Conservation (phyloP, 805 yeast genomes). For the Metschnikowia noctiluminum region DNA sequence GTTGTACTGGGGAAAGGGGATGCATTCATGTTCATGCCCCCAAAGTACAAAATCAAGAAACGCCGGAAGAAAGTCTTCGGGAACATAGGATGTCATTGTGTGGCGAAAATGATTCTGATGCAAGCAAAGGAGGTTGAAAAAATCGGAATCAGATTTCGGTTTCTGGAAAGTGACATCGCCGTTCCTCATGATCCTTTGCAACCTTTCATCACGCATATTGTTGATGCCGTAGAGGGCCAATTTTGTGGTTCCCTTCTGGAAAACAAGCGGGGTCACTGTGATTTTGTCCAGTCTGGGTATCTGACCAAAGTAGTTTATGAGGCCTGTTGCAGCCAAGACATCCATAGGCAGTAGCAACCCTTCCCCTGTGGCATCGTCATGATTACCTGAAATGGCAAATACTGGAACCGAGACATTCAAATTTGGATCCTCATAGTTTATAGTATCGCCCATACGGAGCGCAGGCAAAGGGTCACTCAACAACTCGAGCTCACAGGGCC, state of each 20-base stretch:
- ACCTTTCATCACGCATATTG: constrained; percentile 83
- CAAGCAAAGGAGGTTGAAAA: constrained; percentile 83
- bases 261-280: constrained; percentile 67
- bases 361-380: constrained; percentile 93
- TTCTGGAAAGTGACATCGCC: constrained; percentile 75
- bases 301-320: constrained; percentile 87
- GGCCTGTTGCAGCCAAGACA: constrained; percentile 72
- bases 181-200: constrained; percentile 76
- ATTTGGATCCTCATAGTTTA: constrained; percentile 89
- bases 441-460: constrained; percentile 60
- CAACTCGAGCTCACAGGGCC: constrained; percentile 81
- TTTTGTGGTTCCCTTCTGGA: constrained; percentile 79
- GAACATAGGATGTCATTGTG: constrained; percentile 75
- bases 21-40: constrained; percentile 98
- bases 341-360: constrained; percentile 83
- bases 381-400: constrained; percentile 92
- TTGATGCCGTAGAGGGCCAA: constrained; percentile 87
- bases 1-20: constrained; percentile 62
- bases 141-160: constrained; percentile 60
- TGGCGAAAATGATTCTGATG: constrained; percentile 91
- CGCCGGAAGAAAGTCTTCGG: constrained; percentile 78
- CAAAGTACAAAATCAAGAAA: constrained; percentile 83
- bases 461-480: constrained; percentile 72
- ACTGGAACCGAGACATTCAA: constrained; percentile 85
- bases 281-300: constrained; percentile 74